Evolutionary conservation across 345 rosid species (phyloP).

Genomic region (Hibiscus tridactylites): DNA sequence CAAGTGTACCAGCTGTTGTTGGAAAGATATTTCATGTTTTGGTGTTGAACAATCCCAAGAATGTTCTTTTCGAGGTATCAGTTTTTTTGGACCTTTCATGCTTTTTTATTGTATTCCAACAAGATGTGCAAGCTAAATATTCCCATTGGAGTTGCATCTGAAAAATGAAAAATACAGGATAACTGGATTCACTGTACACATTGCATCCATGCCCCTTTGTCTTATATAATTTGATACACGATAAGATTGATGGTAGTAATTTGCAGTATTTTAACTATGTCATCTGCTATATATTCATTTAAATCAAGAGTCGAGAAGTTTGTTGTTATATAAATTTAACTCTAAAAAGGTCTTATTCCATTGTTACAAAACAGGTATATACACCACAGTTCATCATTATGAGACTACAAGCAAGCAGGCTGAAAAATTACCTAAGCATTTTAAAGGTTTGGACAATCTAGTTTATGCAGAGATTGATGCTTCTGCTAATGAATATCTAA

Average conservation of each 20-base stretch:
- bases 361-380: conserved; percentile 35
- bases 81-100: not conserved
- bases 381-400: conserved; percentile 76
- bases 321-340: not conserved
- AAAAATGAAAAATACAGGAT: too few species aligned
- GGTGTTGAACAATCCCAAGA: conserved; percentile 55
- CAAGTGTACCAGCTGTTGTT: conserved; percentile 43
- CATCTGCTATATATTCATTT: not conserved
- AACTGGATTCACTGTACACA: too few species aligned
- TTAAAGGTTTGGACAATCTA: conserved; percentile 50
- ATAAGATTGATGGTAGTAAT: not conserved
- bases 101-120: not conserved
- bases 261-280: not conserved
- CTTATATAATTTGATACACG: not conserved
- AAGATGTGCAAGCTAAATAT: not conserved
- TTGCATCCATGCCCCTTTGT: too few species aligned
- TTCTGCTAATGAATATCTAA: conserved; percentile 73
- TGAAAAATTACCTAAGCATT: conserved; percentile 81
- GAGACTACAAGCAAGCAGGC: conserved; percentile 64
- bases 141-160: not conserved
- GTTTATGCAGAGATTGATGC: conserved; percentile 78
- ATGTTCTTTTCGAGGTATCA: conserved; percentile 76
- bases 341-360: not conserved
- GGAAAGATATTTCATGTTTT: conserved; percentile 78
- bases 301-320: not conserved